Conservation (phyloP, 352 stramenopile species). For the Phytophthora melonis region DNA sequence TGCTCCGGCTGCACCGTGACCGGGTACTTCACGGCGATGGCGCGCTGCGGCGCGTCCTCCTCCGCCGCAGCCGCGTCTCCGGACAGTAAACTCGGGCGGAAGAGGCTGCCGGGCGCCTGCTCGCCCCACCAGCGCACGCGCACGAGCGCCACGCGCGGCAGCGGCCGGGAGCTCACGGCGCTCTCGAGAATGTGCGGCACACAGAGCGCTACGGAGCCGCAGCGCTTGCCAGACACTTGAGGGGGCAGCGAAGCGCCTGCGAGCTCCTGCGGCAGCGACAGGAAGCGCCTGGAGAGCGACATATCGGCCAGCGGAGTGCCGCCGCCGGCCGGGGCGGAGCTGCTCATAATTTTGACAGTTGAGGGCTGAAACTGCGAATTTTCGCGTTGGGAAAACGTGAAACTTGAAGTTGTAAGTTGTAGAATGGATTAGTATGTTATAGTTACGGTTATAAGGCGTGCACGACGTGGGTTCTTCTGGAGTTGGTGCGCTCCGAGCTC, state of each 20-base stretch:
- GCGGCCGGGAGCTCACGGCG: slow-evolving; percentile 30
- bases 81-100: slow-evolving; percentile 44
- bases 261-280: slow-evolving; percentile 46
- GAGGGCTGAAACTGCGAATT: not conserved
- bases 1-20: slow-evolving; percentile 42
- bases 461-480: slow-evolving; percentile 8
- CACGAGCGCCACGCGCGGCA: slow-evolving; percentile 53
- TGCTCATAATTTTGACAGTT: not conserved
- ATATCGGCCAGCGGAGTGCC: slow-evolving; percentile 7
- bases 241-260: slow-evolving; percentile 51
- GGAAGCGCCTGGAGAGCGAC: slow-evolving; percentile 41
- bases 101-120: slow-evolving; percentile 51
- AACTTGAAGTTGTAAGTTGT: slow-evolving; percentile 4
- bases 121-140: slow-evolving; percentile 73
- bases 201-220: slow-evolving; percentile 46
- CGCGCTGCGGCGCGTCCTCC: slow-evolving; percentile 17
- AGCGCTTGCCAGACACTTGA: slow-evolving; percentile 38
- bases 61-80: not conserved
- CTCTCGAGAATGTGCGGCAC: slow-evolving; percentile 54
- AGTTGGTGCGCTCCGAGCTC: slow-evolving; percentile 23
- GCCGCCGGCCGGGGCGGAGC: not conserved
- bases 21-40: slow-evolving; percentile 58
- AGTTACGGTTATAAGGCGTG: slow-evolving; percentile 14
- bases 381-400: not conserved
- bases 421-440: not conserved